These are phyloP conservation scores for Fraxinus greggii DNA, from an alignment of 305 asterid species.

Conservation along the genomic window DNA sequence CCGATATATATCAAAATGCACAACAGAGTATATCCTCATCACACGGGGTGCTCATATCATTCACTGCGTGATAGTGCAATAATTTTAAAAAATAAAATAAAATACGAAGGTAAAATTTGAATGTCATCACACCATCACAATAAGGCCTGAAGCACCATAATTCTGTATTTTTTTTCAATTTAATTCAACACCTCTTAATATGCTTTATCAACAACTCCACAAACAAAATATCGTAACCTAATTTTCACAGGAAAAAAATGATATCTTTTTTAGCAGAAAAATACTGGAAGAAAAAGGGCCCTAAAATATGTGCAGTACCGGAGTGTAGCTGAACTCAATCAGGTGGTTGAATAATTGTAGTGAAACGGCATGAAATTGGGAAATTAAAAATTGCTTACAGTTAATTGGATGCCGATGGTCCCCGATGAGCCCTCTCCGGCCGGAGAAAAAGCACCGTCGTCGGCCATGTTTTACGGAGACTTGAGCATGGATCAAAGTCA, in stretches of 20 bases:
- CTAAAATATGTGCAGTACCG: background rate
- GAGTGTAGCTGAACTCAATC: slow-evolving; percentile 31
- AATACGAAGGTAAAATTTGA: background rate
- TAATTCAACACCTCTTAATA: background rate
- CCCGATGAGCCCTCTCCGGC: slow-evolving; percentile 37
- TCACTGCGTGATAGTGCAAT: background rate
- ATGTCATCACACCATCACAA: background rate
- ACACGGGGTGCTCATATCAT: background rate
- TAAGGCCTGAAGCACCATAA: slow-evolving; percentile 3
- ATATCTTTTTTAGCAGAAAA: background rate
- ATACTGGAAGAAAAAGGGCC: background rate
- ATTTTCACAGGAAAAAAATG: background rate
- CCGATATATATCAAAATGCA: background rate
- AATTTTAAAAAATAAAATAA: background rate
- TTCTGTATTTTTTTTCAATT: slow-evolving; percentile 1
- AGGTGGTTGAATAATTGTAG: slow-evolving; percentile 11
- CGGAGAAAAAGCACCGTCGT: slow-evolving; percentile 48
- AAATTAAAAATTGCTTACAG: slow-evolving; percentile 37
- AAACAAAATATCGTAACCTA: background rate
- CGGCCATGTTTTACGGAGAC: slow-evolving; percentile 38
- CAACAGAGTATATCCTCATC: background rate
- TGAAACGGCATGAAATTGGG: slow-evolving; percentile 14
- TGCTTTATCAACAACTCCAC: background rate
- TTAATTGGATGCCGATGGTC: slow-evolving; percentile 43
- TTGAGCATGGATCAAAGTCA: slow-evolving; percentile 49